Evolutionary conservation across 2,329 filamentous ascomycete species (phyloP).

Genomic region (Metarhizium guizhouense): DNA sequence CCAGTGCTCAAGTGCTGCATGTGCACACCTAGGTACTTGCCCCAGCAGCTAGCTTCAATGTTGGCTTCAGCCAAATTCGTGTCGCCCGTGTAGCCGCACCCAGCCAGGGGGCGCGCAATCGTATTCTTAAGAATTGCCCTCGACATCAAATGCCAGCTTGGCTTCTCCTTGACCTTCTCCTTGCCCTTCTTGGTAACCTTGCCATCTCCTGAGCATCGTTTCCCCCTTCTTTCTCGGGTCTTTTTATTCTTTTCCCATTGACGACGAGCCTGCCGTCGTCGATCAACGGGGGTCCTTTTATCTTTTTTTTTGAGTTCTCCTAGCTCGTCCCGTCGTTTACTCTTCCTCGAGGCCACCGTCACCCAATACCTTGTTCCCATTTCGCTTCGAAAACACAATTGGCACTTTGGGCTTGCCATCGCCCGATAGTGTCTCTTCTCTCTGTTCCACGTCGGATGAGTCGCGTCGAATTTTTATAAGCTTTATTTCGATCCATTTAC

Average conservation of each 20-base stretch:
- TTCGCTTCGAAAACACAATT: conserved; percentile 2
- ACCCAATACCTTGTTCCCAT: conserved; percentile 11
- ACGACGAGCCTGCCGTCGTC: conserved; percentile 14
- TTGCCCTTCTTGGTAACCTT: conserved; percentile 9
- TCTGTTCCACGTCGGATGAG: conserved; percentile 1
- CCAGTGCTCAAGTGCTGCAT: neutral
- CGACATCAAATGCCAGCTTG: conserved; percentile 7
- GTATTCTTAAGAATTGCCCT: neutral
- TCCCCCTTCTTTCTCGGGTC: conserved; percentile 2
- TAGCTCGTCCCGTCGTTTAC: conserved; percentile 28
- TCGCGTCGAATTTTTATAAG: neutral
- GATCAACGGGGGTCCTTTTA: conserved; percentile 11
- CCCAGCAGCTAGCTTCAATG: too few species aligned
- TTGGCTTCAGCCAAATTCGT: neutral
- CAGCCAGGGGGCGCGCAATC: neutral
- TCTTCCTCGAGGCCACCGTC: conserved; percentile 2
- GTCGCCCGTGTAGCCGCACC: neutral
- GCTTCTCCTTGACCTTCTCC: conserved; percentile 9
- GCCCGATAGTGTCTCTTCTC: neutral
- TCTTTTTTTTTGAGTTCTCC: conserved; percentile 18
- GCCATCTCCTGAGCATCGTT: conserved; percentile 13
- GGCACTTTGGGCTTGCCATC: neutral
- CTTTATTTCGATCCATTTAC: conserved; percentile 6
- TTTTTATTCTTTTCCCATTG: conserved; percentile 15
- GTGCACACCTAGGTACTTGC: too few species aligned